Percentiles rank a stretch among this genome's conserved stretches.
phyloP scores from a whole-genome alignment of 306 rosid genomes.

The Luffa acutangula region DNA sequence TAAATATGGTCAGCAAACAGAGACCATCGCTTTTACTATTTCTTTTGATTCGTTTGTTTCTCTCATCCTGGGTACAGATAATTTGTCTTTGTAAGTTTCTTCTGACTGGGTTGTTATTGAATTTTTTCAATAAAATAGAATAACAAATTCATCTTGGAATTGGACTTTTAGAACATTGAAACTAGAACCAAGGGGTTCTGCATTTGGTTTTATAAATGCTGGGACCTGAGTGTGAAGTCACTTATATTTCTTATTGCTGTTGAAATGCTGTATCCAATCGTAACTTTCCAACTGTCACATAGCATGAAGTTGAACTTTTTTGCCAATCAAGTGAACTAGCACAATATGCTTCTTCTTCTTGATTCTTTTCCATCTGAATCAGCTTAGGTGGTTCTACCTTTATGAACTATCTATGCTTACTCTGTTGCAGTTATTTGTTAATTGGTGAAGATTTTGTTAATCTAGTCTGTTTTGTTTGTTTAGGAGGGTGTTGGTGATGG shows the following conservation, averaged over 20 bases:
- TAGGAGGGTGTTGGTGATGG: conserved; percentile 91
- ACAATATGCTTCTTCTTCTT: background rate
- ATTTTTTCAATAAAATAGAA: background rate
- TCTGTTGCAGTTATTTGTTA: conserved; percentile 9
- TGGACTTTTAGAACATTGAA: background rate
- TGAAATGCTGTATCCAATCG: background rate
- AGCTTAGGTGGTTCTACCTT: background rate
- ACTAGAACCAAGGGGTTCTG: background rate
- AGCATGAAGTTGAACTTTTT: background rate
- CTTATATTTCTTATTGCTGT: background rate
- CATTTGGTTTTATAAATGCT: background rate
- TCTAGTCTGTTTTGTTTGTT: conserved; percentile 17
- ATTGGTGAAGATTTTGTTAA: conserved; percentile 16
- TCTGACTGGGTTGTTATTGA: background rate
- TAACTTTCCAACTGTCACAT: background rate
- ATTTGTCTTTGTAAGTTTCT: background rate
- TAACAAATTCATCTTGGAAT: background rate
- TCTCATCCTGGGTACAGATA: background rate
- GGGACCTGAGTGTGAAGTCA: background rate
- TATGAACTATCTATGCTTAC: background rate
- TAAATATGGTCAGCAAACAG: background rate
- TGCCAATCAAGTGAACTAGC: background rate
- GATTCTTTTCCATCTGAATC: background rate
- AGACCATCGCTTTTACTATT: background rate
- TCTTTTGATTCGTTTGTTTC: background rate